phyloP scores from a whole-genome alignment of 768 basidiomycete species.

The Macrolepiota albuminosa region DNA sequence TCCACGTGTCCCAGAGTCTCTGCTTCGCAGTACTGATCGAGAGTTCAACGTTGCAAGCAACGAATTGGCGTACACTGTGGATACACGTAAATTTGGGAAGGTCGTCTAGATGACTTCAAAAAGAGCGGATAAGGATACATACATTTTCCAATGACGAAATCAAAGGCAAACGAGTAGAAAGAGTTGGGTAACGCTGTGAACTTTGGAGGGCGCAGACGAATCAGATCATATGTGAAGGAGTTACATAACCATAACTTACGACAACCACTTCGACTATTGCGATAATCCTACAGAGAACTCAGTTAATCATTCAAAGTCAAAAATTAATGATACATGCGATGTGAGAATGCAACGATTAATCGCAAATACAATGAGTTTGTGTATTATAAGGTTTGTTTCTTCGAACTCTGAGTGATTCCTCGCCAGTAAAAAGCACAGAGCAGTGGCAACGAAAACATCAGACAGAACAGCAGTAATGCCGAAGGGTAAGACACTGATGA shows the following conservation, averaged over 20 bases:
- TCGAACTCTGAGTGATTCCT: constrained; percentile 35
- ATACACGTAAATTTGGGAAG: background rate
- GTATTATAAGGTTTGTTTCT: constrained; percentile 40
- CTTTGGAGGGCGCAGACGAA: constrained; percentile 13
- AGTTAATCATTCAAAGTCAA: background rate
- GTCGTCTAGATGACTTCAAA: background rate
- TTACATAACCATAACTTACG: constrained; percentile 17
- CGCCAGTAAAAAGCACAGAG: constrained; percentile 37
- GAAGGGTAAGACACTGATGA: constrained; percentile 37
- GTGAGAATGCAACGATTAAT: constrained; percentile 50
- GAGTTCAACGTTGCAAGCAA: constrained; percentile 42
- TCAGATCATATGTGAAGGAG: background rate
- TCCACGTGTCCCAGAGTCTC: constrained; percentile 18
- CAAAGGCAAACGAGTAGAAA: constrained; percentile 43
- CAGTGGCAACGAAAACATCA: constrained; percentile 39
- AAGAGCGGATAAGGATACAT: background rate
- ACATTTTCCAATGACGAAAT: constrained; percentile 51
- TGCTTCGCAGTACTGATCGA: constrained; percentile 27
- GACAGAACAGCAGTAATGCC: constrained; percentile 39
- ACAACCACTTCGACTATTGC: constrained; percentile 34
- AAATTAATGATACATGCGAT: constrained; percentile 30
- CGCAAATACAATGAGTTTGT: constrained; percentile 41
- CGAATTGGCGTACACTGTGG: constrained; percentile 42
- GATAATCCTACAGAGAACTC: constrained; percentile 25
- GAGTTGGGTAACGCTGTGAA: constrained; percentile 38